Conservation (phyloP, 2,329 filamentous ascomycete species). For the Thelonectria olida region DNA sequence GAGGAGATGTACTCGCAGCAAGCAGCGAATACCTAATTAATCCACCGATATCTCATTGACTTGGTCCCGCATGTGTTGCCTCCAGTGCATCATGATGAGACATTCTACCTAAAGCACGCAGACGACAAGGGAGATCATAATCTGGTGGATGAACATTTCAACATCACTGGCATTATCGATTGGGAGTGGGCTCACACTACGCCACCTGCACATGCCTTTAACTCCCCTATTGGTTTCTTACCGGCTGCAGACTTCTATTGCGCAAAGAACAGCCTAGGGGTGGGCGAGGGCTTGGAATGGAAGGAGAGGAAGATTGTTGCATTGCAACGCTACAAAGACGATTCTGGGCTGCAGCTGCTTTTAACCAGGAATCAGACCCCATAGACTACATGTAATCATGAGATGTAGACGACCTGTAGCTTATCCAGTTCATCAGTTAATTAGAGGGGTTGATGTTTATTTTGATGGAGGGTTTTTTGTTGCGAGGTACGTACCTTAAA, state of each 20-base stretch:
- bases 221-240: conserved; percentile 51
- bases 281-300: conserved; percentile 47
- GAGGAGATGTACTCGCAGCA: conserved; percentile 48
- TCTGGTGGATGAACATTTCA: conserved; percentile 54
- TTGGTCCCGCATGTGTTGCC: conserved; percentile 35
- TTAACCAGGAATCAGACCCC: conserved; percentile 15
- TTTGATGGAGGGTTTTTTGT: no score
- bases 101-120: conserved; percentile 54
- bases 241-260: conserved; percentile 53
- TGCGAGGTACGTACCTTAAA: no score
- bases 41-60: conserved; percentile 54
- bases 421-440: no score
- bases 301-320: conserved; percentile 48
- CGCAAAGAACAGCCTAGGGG: conserved; percentile 37
- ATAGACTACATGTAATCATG: no score
- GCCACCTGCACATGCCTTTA: conserved; percentile 50
- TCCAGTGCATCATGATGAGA: conserved; percentile 28
- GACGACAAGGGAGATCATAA: conserved; percentile 60
- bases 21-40: conserved; percentile 49
- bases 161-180: conserved; percentile 59
- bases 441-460: no score
- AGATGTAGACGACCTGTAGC: neutral
- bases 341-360: conserved; percentile 31
- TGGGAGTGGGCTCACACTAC: conserved; percentile 49
- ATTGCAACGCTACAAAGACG: conserved; percentile 46